Percentiles rank a stretch among this genome's conserved stretches.
phyloP scores from a whole-genome alignment of 148 eudicot genomes.

The Vaccinium vitisidaea region DNA sequence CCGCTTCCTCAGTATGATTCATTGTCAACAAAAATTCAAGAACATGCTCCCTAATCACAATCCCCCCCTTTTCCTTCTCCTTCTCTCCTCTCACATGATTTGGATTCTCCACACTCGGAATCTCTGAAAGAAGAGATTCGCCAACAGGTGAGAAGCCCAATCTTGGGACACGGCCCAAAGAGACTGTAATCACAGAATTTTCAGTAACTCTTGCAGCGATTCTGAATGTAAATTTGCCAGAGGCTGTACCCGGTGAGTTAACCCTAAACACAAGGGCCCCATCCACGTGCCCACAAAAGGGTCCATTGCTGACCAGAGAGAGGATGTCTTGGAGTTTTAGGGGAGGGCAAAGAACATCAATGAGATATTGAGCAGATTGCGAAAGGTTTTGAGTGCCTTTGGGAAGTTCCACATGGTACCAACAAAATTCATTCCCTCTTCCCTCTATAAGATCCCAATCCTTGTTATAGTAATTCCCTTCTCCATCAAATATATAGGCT shows the following conservation, averaged over 20 bases:
- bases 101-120: conserved; percentile 80
- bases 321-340: conserved; percentile 90
- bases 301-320: conserved; percentile 86
- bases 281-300: conserved; percentile 87
- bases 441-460: conserved; percentile 88
- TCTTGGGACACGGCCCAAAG: conserved; percentile 84
- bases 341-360: conserved; percentile 87
- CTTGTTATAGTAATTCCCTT: conserved; percentile 80
- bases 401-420: conserved; percentile 95
- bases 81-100: conserved; percentile 36
- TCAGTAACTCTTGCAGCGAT: conserved; percentile 90
- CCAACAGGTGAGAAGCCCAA: conserved; percentile 80
- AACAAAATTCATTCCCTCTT: conserved; percentile 78
- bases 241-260: conserved; percentile 83
- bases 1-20: conserved; percentile 99
- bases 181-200: conserved; percentile 85
- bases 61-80: conserved; percentile 33
- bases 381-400: conserved; percentile 76
- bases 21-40: conserved; percentile 85
- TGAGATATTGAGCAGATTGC: conserved; percentile 75
- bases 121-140: conserved; percentile 71
- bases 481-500: conserved; percentile 92
- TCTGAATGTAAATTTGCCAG: conserved; percentile 75
- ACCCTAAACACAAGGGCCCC: conserved; percentile 91
- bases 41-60: conserved; percentile 83